phyloP scores from a whole-genome alignment of 495 filamentous ascomycete genomes.

The Penicillium dipodomyicola region DNA sequence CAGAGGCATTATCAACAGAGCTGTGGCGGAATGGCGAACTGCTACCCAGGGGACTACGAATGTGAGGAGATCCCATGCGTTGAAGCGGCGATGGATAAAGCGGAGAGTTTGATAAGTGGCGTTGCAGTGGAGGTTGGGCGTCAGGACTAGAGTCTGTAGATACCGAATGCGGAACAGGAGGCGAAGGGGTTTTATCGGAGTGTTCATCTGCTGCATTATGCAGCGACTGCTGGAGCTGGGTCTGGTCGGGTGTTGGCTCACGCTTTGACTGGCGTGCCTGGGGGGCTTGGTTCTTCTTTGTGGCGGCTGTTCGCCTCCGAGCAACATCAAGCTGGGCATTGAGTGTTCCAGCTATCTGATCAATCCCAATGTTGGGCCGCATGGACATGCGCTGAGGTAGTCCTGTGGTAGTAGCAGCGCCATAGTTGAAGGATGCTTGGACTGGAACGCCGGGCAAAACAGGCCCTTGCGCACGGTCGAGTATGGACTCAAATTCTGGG shows the following conservation, averaged over 20 bases:
- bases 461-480: conserved; percentile 13
- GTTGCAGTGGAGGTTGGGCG: conserved; percentile 22
- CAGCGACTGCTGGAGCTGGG: conserved; percentile 37
- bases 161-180: conserved; percentile 37
- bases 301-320: conserved; percentile 21
- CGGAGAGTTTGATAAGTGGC: conserved; percentile 26
- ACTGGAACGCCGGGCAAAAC: conserved; percentile 31
- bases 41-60: conserved; percentile 16
- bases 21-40: conserved; percentile 29
- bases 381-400: conserved; percentile 26
- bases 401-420: conserved; percentile 27
- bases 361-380: conserved; percentile 22
- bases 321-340: conserved; percentile 26
- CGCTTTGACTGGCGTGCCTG: conserved; percentile 22
- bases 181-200: conserved; percentile 40
- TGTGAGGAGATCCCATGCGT: conserved; percentile 18
- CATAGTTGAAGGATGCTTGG: conserved; percentile 37
- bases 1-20: conserved; percentile 38
- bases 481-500: conserved; percentile 12
- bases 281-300: conserved; percentile 5
- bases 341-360: conserved; percentile 27
- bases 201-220: conserved; percentile 27
- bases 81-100: conserved; percentile 38
- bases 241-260: conserved; percentile 44
- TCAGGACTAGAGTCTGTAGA: conserved; percentile 38